Evolutionary conservation across 805 yeast genomes (phyloP), one percentile per base, ranked within the genome.

Genomic region (Wickerhamiella brachini): DNA sequence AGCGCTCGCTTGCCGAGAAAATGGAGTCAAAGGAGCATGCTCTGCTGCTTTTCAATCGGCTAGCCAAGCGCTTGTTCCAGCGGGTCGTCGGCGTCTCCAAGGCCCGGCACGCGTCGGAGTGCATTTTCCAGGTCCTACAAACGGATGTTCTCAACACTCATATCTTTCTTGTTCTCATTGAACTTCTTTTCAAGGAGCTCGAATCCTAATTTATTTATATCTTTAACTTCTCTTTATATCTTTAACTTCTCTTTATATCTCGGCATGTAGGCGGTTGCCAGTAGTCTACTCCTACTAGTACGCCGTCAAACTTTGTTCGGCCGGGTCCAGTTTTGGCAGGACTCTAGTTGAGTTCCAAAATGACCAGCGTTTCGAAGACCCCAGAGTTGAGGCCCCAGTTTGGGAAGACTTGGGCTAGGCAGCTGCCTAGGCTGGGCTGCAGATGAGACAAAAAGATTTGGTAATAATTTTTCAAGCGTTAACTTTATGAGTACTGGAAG

Each of bases 11-110:
- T 15, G 41, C 41, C 18, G 59, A 64, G 68, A 1, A 68, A 72
- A 34, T 73, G 81, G 1, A 70, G 71, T 53, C 76, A 73, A 45
- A 88, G 83, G 54, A 47, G 29, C 50, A 41, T 20, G 81, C 95
- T 0, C 68, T 66, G 50, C 60, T 73, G 2, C 62, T 84, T 2
- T 62, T 88, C 51, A 78, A 74, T 48, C 67, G 75, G 7, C 73
- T 85, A 48, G 67, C 85, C 61, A 66, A 71, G 20, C 94, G 85
- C 51, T 68, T 80, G 0, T 78, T 83, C 50, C 79, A 89, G 13
- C 81, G 75, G 58, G 74, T 88, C 1, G 86, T 89, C 53, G 96
- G 97, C 0, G 62, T 71, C 3, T 64, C 77, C 7, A 81, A 79
- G 54, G 75, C 94, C 2, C 72, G 70, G 50, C 71, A 69, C 52